Evolutionary conservation across 78 protist genomes (phyloP).

Genomic region (Bigelowiella natans): DNA sequence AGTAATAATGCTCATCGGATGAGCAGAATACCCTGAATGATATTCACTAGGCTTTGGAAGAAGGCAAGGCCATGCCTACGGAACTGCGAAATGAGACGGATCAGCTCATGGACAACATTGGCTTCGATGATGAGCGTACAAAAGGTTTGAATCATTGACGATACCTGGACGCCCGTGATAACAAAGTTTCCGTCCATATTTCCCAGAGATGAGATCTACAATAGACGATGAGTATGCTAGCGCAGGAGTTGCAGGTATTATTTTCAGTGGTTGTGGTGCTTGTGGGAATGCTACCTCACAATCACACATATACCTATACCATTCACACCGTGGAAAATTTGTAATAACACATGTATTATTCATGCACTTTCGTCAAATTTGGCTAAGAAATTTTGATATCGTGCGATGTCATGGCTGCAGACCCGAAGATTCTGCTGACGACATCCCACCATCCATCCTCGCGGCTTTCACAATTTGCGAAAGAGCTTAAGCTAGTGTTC

Average conservation of each 20-base stretch:
- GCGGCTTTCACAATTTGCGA: slow-evolving; percentile 78
- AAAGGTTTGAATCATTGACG: background rate
- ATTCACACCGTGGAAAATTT: too few relatives aligned
- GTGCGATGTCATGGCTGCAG: too few relatives aligned
- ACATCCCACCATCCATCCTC: slow-evolving; percentile 87
- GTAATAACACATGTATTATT: too few relatives aligned
- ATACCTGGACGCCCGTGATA: background rate
- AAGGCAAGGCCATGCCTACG: slow-evolving; percentile 69
- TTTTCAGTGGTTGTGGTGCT: background rate
- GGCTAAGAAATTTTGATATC: too few relatives aligned
- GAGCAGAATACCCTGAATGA: too few relatives aligned
- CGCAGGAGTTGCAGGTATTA: slow-evolving; percentile 64
- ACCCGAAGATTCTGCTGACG: slow-evolving; percentile 78
- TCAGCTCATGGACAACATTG: slow-evolving; percentile 31
- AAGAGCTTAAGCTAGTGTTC: slow-evolving; percentile 72
- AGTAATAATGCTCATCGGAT: background rate
- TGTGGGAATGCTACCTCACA: too few relatives aligned
- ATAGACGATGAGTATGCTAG: slow-evolving; percentile 95
- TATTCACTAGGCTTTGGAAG: slow-evolving; percentile 20
- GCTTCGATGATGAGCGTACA: slow-evolving; percentile 27
- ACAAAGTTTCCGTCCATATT: background rate
- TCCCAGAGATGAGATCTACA: background rate
- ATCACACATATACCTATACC: too few relatives aligned
- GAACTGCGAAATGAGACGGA: slow-evolving; percentile 57
- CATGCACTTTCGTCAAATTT: too few relatives aligned